Base-by-base conservation (phyloP, 176 grass and related monocot genomes). In the Zea luxurians region DNA sequence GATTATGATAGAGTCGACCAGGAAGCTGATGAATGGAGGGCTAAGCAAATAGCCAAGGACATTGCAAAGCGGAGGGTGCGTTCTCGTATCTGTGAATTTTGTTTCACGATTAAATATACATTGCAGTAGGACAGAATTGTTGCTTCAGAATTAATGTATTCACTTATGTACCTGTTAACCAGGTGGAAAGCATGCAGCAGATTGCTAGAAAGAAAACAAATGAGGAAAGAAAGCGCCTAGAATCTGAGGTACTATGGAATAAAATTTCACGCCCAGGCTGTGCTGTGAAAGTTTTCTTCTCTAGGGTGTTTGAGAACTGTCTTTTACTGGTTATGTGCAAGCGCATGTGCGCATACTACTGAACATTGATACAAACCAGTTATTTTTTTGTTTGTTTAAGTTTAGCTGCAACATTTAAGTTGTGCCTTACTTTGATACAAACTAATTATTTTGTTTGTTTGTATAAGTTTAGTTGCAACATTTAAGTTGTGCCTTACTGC, bases 11-110 rank as follows among this genome's bases (percentile, higher is more conserved):
- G 83, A 75, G 61, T 89, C 66, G 90, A 95, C 71, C 83, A 87
- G 71, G 92, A 91, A 52, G 90, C 92, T 54, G 96, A 99, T 90
- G 92, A 99, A 75, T 99, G 96, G 92, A 91, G 90, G 68, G 84
- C 88, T 76, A 92, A 87, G 77, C 86, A 95, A 83, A 95, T 95
- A 73, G 90, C 90, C 38, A 95, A 95, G 82, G 92, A 93, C 79
- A 95, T 95, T 50, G 88, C 92, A 11, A 86, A 82, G 64, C 77
- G 83, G 48, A 97, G 93, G 88, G 93, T 97, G 59, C 69, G 53
- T 47, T 70, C 8, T 83, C 21, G 1, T 27, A 27, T 27, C 27
- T 27, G 27, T 27, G 27, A 27, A 27, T 36, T 73, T 59, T 80
- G 15, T 80, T 80, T 74, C 17, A 27, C 78, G 74, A 1, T 16